Conservation (phyloP, 495 filamentous ascomycete genomes). For the Cetradonia linearis region DNA sequence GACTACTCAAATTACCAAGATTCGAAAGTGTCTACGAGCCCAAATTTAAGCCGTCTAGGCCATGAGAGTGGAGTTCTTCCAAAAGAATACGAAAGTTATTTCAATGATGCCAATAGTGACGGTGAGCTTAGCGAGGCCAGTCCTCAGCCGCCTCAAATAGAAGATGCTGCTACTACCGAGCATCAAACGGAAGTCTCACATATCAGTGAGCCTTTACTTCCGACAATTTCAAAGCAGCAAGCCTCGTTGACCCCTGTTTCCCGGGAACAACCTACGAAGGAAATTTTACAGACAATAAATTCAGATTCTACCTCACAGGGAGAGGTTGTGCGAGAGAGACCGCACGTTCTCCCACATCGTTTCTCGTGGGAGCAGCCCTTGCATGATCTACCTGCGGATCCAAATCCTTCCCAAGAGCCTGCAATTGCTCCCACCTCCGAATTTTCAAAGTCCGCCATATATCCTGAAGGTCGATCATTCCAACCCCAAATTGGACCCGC, state of each 20-base stretch:
- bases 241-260: slow-evolving; percentile 2
- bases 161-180: slow-evolving; percentile 9
- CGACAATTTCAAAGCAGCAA: slow-evolving; percentile 25
- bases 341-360: slow-evolving; percentile 26
- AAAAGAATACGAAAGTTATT: slow-evolving; percentile 51
- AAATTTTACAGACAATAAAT: not conserved
- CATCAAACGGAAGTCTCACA: slow-evolving; percentile 23
- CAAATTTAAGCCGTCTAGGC: slow-evolving; percentile 12
- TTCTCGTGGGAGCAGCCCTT: slow-evolving; percentile 46
- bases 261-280: slow-evolving; percentile 20
- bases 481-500: not conserved
- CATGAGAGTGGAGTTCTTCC: slow-evolving; percentile 44
- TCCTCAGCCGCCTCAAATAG: not conserved
- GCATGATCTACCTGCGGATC: slow-evolving; percentile 24
- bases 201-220: slow-evolving; percentile 37
- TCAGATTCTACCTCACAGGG: not conserved
- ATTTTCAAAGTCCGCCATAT: slow-evolving; percentile 13
- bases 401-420: not conserved
- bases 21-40: slow-evolving; percentile 14
- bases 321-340: slow-evolving; percentile 20
- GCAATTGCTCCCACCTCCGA: slow-evolving; percentile 9
- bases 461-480: slow-evolving; percentile 13
- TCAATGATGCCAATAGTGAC: slow-evolving; percentile 35
- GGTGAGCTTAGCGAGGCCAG: slow-evolving; percentile 13
- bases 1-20: slow-evolving; percentile 17